Percentiles rank a stretch among this genome's conserved stretches.
These are phyloP conservation scores for Corylus americana DNA, from an alignment of 306 rosid species.

Conservation along the genomic window DNA sequence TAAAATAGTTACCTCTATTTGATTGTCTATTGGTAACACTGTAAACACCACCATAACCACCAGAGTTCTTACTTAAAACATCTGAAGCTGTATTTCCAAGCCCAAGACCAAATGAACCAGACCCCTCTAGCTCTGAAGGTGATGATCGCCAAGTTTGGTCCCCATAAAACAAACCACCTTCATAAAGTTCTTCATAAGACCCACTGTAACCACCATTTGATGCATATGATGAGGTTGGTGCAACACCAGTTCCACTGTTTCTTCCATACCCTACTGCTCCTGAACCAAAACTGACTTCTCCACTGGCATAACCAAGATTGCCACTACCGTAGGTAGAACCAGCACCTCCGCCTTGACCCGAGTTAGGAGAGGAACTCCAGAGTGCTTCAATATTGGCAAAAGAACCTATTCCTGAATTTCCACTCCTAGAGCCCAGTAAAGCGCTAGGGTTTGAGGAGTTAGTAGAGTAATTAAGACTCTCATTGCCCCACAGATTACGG, in stretches of 20 bases:
- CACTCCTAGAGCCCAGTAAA: conserved; percentile 48
- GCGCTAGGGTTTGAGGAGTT: conserved; percentile 37
- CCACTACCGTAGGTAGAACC: conserved; percentile 52
- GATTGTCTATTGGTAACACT: conserved; percentile 70
- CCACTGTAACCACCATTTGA: conserved; percentile 50
- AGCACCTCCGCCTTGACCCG: conserved; percentile 49
- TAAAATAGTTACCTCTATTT: conserved; percentile 56
- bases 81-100: conserved; percentile 71
- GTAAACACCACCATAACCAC: conserved; percentile 65
- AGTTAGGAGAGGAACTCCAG: conserved; percentile 58
- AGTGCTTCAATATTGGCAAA: conserved; percentile 56
- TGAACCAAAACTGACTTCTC: conserved; percentile 49
- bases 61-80: conserved; percentile 61
- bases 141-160: conserved; percentile 62
- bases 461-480: conserved; percentile 32
- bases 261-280: conserved; percentile 64
- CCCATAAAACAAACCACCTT: conserved; percentile 41
- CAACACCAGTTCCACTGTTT: conserved; percentile 38
- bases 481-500: conserved; percentile 49
- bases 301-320: conserved; percentile 46
- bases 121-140: conserved; percentile 57
- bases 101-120: conserved; percentile 66
- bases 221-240: conserved; percentile 42
- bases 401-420: conserved; percentile 50
- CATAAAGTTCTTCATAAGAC: conserved; percentile 33